Conservation (phyloP, 2,329 filamentous ascomycete genomes). For the Colletotrichum tanaceti region DNA sequence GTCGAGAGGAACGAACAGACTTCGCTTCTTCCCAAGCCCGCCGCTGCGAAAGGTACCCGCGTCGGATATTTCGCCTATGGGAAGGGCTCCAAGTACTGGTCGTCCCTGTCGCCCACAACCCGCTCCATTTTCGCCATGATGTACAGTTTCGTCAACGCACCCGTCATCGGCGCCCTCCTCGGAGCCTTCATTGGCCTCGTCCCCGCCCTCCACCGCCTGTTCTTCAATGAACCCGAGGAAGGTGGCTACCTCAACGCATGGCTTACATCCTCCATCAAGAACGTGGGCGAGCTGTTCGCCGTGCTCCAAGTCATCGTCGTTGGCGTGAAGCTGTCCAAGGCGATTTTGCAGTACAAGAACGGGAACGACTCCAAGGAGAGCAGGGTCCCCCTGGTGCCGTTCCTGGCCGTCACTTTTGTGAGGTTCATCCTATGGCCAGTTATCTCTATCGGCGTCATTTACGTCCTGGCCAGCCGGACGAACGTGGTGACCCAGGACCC, state of each 20-base stretch:
- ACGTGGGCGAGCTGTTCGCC: conserved; percentile 73
- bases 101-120: conserved; percentile 24
- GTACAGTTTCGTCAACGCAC: conserved; percentile 68
- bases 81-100: conserved; percentile 31
- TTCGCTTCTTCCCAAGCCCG: conserved; percentile 27
- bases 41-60: conserved; percentile 49
- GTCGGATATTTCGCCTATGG: conserved; percentile 16
- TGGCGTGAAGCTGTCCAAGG: conserved; percentile 71
- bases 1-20: conserved; percentile 34
- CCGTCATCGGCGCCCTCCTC: conserved; percentile 68
- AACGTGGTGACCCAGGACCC: conserved; percentile 65
- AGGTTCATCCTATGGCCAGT: conserved; percentile 71
- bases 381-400: conserved; percentile 56
- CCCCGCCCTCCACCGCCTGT: conserved; percentile 68
- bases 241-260: conserved; percentile 75
- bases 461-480: conserved; percentile 64
- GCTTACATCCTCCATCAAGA: conserved; percentile 71
- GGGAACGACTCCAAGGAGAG: conserved; percentile 48
- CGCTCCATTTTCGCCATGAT: conserved; percentile 52
- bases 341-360: conserved; percentile 51
- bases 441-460: conserved; percentile 62
- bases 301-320: conserved; percentile 74
- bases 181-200: conserved; percentile 70
- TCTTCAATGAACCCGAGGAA: conserved; percentile 67
- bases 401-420: conserved; percentile 63